Base-by-base conservation (phyloP, 2,329 filamentous ascomycete genomes). In the Fragosphaeria purpurea region DNA sequence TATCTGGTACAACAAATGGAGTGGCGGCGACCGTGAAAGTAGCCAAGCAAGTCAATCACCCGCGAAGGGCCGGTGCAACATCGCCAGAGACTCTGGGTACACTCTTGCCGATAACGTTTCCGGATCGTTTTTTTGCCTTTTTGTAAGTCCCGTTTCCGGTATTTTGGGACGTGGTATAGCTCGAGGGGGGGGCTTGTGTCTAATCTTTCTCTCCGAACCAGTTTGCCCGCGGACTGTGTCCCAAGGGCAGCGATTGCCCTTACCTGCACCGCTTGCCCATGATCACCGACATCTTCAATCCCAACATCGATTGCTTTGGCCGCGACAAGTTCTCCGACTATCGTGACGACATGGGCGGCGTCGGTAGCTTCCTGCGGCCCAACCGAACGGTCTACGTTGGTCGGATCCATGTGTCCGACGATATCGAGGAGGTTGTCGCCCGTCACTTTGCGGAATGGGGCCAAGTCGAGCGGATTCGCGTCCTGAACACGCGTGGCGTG, bases 1-100 rank as follows among this genome's bases (percentile, higher is more conserved):
- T 67, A 94, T 95, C 62, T 96, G 90, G 91, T 95, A 96, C 71
- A 96, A 95, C 72, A 97, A 96, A 69, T 97, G 91, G 90, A 86
- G 84, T 1, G 93, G 93, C 58, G 93, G 93, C 62, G 93, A 98
- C 68, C 81, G 89, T 54, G 91, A 97, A 63, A 89, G 94, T 71
- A 88, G 90, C 60, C 89, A 91, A 62, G 77, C 89, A 4, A 88
- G 85, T 38, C 85, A 96, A 63, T 86, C 83, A 30, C 79, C 83
- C 11, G 91, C 93, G 4, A 83, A 85, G 57, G 85, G 85, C 3
- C 86, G 94, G 50, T 97, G 93, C 74, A 93, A 90, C 63, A 74
- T 98, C 54, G 83, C 83, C 1, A 80, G 77, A 54, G 93, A 93
- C 63, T 80, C 76, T 50, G 87, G 87, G 41, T 93, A 85, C 64